Percentiles rank a stretch among this genome's conserved stretches.
Evolutionary conservation across 257 asterid genomes (phyloP).

Genomic region (Nicotiana benthamiana): DNA sequence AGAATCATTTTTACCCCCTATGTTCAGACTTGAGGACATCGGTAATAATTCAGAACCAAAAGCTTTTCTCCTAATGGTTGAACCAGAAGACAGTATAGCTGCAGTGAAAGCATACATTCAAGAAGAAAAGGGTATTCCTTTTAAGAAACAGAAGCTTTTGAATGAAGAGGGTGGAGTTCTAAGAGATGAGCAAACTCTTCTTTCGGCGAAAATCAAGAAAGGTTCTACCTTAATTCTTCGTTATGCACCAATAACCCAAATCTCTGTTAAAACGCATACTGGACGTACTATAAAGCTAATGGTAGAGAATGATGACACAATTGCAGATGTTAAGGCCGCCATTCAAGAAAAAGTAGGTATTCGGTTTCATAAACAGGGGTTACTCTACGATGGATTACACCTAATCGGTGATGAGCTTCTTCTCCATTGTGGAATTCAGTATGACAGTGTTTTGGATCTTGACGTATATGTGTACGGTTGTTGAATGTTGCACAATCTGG

Average conservation of each 20-base stretch:
- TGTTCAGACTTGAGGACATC: too few relatives aligned
- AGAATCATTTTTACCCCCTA: not conserved
- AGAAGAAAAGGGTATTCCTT: not conserved
- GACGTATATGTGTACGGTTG: too few relatives aligned
- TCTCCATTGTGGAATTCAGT: too few relatives aligned
- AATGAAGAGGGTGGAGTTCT: not conserved
- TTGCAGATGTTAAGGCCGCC: not conserved
- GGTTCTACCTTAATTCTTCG: not conserved
- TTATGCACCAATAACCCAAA: not conserved
- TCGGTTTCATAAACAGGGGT: too few relatives aligned
- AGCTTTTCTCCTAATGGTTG: not conserved
- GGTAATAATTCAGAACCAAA: not conserved
- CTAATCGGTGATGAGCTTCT: too few relatives aligned
- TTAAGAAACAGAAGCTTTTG: not conserved
- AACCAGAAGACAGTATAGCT: not conserved
- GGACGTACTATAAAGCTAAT: too few relatives aligned
- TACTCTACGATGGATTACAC: too few relatives aligned
- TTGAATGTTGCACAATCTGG: too few relatives aligned
- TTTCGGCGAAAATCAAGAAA: not conserved
- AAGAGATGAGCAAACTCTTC: not conserved
- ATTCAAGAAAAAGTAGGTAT: too few relatives aligned
- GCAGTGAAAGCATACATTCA: not conserved
- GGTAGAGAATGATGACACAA: not conserved
- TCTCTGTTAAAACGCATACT: not conserved
- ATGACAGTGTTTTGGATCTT: too few relatives aligned